phyloP scores from a whole-genome alignment of 352 stramenopile genomes.

The Pythium phragmitis region DNA sequence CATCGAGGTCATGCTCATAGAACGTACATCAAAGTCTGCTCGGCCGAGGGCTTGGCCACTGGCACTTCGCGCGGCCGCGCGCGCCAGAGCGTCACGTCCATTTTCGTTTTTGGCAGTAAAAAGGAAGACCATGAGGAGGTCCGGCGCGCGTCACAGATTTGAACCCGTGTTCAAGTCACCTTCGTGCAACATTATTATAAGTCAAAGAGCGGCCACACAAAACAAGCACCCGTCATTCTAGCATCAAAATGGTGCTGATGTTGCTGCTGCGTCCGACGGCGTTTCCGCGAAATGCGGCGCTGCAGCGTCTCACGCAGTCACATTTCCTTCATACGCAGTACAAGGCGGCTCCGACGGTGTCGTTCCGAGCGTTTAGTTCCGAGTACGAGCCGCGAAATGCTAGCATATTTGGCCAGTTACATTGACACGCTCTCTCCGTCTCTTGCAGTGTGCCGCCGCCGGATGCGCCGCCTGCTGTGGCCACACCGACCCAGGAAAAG shows the following conservation, averaged over 20 bases:
- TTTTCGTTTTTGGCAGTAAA: background rate
- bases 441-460: background rate
- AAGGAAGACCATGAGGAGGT: background rate
- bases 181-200: conserved; percentile 24
- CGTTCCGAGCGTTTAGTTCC: conserved; percentile 38
- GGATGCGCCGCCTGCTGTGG: background rate
- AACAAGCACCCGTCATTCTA: conserved; percentile 2
- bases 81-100: conserved; percentile 24
- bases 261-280: conserved; percentile 8
- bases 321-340: background rate
- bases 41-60: conserved; percentile 50
- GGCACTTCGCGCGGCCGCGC: conserved; percentile 54
- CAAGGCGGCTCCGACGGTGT: conserved; percentile 4
- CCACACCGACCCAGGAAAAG: conserved; percentile 21
- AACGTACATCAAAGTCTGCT: conserved; percentile 52
- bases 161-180: conserved; percentile 10
- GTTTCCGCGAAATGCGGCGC: conserved; percentile 17
- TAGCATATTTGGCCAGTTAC: background rate
- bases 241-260: conserved; percentile 20
- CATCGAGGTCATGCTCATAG: no score
- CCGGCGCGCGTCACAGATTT: conserved; percentile 16
- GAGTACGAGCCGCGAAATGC: conserved; percentile 26
- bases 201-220: conserved; percentile 8
- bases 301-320: conserved; percentile 13
- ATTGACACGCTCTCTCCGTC: conserved; percentile 19